A percentile compares a stretch with the other conserved stretches of the same genome.
Conservation (phyloP, 352 stramenopile species). For the Halophytophthora polymorphica region DNA sequence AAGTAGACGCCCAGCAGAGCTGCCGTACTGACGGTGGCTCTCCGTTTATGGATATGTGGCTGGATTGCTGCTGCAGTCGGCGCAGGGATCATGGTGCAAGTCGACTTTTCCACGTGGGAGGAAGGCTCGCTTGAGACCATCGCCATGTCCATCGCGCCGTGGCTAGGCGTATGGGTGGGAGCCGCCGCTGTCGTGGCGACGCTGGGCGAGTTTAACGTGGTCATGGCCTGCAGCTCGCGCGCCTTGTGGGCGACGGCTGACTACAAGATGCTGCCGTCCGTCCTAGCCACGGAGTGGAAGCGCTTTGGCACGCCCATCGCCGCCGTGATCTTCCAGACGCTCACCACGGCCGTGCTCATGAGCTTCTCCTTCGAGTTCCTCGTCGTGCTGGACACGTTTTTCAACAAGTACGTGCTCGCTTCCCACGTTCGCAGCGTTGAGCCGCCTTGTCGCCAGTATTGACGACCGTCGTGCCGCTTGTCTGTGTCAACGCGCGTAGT, state of each 20-base stretch:
- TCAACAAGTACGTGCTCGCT: slow-evolving; percentile 79
- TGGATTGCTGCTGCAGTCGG: slow-evolving; percentile 34
- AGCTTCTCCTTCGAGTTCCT: slow-evolving; percentile 83
- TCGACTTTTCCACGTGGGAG: slow-evolving; percentile 65
- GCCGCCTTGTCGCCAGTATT: background rate
- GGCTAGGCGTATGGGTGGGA: slow-evolving; percentile 80
- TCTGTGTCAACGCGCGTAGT: slow-evolving; percentile 20
- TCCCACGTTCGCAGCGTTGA: background rate
- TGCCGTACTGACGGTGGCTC: background rate
- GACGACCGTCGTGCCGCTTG: background rate
- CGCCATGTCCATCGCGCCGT: slow-evolving; percentile 65
- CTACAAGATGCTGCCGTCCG: slow-evolving; percentile 82
- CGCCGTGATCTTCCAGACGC: slow-evolving; percentile 70
- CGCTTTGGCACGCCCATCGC: slow-evolving; percentile 79
- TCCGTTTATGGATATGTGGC: background rate
- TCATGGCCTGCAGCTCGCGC: slow-evolving; percentile 82
- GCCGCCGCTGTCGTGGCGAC: slow-evolving; percentile 73
- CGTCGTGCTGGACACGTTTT: slow-evolving; percentile 82
- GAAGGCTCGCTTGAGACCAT: slow-evolving; percentile 77
- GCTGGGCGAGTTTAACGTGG: slow-evolving; percentile 83
- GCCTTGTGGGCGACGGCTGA: slow-evolving; percentile 78
- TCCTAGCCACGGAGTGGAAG: slow-evolving; percentile 59
- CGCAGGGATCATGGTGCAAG: slow-evolving; percentile 73
- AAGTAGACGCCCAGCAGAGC: background rate
- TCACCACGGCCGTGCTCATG: slow-evolving; percentile 78